phyloP scores from a whole-genome alignment of 176 grass and related monocot genomes.

The Eragrostis nindensis region DNA sequence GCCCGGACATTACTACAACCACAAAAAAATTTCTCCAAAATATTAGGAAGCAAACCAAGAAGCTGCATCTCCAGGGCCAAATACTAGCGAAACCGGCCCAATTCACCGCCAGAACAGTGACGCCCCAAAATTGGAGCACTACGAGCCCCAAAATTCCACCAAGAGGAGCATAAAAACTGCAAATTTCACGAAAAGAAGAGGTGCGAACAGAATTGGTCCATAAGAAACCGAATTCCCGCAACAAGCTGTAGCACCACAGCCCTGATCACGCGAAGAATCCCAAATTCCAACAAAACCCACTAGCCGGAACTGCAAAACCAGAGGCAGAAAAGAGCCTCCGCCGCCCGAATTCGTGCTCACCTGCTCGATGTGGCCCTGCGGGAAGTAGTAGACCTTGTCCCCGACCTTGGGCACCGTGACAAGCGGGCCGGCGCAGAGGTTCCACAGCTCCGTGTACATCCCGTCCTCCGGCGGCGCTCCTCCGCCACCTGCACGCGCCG shows the following conservation, averaged over 20 bases:
- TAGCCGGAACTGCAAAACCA: background rate
- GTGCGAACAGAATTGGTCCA: background rate
- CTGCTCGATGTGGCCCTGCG: constrained; percentile 97
- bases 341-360: constrained; percentile 36
- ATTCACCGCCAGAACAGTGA: background rate
- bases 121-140: background rate
- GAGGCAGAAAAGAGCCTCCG: background rate
- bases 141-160: background rate
- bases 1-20: background rate
- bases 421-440: constrained; percentile 86
- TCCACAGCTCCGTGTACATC: constrained; percentile 87
- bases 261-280: background rate
- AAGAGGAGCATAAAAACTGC: background rate
- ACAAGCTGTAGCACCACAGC: background rate
- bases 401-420: constrained; percentile 74
- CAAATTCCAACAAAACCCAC: background rate
- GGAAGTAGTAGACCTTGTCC: constrained; percentile 92
- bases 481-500: constrained; percentile 34
- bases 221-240: background rate
- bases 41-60: background rate
- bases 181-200: background rate
- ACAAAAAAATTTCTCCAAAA: background rate
- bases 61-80: background rate
- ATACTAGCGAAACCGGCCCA: background rate
- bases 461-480: constrained; percentile 45